Evolutionary conservation across 2,329 filamentous ascomycete genomes (phyloP).

Genomic region (Sclerotinia sclerotiorum): DNA sequence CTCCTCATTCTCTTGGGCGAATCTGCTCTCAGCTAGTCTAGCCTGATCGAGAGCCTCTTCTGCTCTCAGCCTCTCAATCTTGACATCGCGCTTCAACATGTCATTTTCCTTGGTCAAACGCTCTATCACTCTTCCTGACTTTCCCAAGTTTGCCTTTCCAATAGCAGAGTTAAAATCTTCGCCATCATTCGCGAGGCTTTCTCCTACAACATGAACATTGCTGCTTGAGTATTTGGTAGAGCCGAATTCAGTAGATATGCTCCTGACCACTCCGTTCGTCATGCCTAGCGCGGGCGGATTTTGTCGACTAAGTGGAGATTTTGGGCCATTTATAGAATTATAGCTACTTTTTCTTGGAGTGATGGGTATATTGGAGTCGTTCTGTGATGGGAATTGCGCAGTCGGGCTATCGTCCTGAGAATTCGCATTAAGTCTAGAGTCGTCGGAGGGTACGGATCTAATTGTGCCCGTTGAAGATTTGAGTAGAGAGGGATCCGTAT

Average conservation of each 20-base stretch:
- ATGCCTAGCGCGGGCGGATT: constrained; percentile 28
- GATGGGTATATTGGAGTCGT: constrained; percentile 30
- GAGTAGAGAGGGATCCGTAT: constrained; percentile 21
- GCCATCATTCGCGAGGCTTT: constrained; percentile 23
- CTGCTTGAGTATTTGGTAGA: constrained; percentile 31
- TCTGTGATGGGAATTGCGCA: constrained; percentile 26
- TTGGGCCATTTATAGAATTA: constrained; percentile 26
- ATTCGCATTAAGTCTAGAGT: constrained; percentile 25
- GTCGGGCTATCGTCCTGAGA: constrained; percentile 19
- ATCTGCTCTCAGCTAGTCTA: constrained; percentile 67
- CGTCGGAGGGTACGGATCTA: constrained; percentile 36
- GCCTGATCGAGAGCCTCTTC: constrained; percentile 71
- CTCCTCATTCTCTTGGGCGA: constrained; percentile 66
- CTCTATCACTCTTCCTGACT: constrained; percentile 78
- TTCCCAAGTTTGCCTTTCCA: constrained; percentile 68
- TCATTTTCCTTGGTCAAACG: constrained; percentile 79
- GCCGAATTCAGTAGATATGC: constrained; percentile 39
- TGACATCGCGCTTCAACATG: constrained; percentile 69
- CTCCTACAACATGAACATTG: constrained; percentile 30
- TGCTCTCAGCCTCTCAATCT: constrained; percentile 62
- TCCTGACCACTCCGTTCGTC: constrained; percentile 30
- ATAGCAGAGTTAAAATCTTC: constrained; percentile 63
- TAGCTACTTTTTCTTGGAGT: constrained; percentile 28
- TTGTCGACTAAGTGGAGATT: constrained; percentile 32
- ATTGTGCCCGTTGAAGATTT: constrained; percentile 34